Conservation (phyloP, 164 flowering plant genomes). For the Hamamelis virginiana region DNA sequence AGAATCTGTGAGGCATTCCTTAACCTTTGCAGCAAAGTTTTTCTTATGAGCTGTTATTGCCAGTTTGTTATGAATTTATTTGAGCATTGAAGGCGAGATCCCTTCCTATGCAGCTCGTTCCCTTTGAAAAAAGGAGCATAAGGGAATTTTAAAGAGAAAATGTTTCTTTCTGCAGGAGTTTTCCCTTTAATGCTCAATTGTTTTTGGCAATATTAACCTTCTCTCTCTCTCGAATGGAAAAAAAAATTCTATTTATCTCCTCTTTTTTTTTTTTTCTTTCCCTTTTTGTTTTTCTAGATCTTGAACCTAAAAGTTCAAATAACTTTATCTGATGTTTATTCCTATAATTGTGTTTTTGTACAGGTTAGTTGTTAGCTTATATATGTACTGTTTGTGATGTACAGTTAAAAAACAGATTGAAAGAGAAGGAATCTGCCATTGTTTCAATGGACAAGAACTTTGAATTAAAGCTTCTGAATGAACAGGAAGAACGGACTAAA, state of each 20-base stretch:
- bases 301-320: neutral
- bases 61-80: neutral
- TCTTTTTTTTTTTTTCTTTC: no score
- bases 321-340: no score
- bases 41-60: neutral
- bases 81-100: neutral
- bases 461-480: conserved; percentile 29
- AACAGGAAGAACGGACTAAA: conserved; percentile 33
- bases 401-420: conserved; percentile 61
- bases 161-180: no score
- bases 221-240: no score
- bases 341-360: neutral
- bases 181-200: no score
- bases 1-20: conserved; percentile 60
- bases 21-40: neutral
- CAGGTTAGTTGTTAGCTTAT: neutral
- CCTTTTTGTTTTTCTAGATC: no score
- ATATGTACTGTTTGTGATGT: conserved; percentile 10
- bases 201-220: no score
- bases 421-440: conserved; percentile 42
- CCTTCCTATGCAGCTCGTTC: neutral
- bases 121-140: no score
- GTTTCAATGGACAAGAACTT: conserved; percentile 31
- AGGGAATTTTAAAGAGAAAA: no score
- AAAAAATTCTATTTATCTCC: no score